Evolutionary conservation across 2,329 filamentous ascomycete genomes (phyloP), one percentile per base, ranked within the genome.

Genomic region (Harringtonia aguacate): DNA sequence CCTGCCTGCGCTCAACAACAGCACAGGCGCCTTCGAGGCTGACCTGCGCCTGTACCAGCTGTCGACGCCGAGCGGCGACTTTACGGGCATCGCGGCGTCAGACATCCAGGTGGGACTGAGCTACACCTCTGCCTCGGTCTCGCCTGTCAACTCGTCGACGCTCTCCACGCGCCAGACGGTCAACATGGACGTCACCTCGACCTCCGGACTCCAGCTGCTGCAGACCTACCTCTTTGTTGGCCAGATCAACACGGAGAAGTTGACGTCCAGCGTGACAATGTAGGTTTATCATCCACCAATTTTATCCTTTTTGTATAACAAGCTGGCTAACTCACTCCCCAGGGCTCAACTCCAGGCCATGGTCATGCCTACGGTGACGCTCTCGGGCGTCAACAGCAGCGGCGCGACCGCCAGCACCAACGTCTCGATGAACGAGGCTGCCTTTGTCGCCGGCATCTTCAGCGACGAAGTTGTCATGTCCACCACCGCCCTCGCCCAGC

Each of bases 11-110:
- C 71, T 87, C 46, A 74, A 90, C 63, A 77, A 75, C 53, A 61
- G 61, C 5, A 79, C 75, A 1, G 85, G 85, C 27, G 66, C 78
- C 15, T 92, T 92, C 58, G 75, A 84, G 61, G 84, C 85, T 27
- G 86, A 92, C 58, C 61, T 92, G 41, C 73, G 85, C 43, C 66
- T 92, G 47, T 92, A 79, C 64, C 79, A 81, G 59, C 64, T 89
- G 38, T 79, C 77, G 7, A 61, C 72, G 1, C 70, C 84, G 1
- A 69, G 64, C 4, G 77, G 67, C 28, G 60, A 57, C 4, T 82
- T 79, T 50, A 58, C 64, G 10, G 68, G 67, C 12, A 70, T 82
- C 30, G 52, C 69, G 2, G 64, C 67, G 1, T 56, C 69, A 38
- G 67, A 75, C 44, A 70, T 81, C 46, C 60, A 70, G 50, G 76